Percentiles rank a stretch among this genome's conserved stretches.
Evolutionary conservation across 139 green algal genomes (phyloP).

Genomic region (Coelastrella sp.): DNA sequence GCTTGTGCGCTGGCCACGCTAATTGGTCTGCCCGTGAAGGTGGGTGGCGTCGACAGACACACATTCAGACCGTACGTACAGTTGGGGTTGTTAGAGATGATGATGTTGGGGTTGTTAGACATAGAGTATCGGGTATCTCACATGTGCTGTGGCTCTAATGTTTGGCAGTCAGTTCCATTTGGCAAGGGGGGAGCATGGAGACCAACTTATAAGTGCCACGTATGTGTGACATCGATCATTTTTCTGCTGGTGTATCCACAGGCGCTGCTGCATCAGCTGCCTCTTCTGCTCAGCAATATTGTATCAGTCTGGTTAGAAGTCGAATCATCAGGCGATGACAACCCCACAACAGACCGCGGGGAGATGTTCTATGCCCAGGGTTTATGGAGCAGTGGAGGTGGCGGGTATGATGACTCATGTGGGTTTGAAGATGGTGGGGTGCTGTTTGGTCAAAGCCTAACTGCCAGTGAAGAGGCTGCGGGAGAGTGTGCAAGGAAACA

Average conservation of each 20-base stretch:
- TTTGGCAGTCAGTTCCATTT: no score
- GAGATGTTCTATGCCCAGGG: slow-evolving; percentile 38
- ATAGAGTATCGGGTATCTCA: no score
- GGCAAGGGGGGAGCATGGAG: no score
- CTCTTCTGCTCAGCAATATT: slow-evolving; percentile 56
- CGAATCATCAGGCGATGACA: slow-evolving; percentile 14
- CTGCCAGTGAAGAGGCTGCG: slow-evolving; percentile 51
- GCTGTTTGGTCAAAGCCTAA: slow-evolving; percentile 17
- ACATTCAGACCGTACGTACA: no score
- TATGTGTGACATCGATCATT: not conserved
- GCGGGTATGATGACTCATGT: not conserved
- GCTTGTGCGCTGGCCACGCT: slow-evolving; percentile 80
- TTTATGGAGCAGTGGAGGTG: slow-evolving; percentile 13
- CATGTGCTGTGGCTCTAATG: no score
- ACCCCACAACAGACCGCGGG: slow-evolving; percentile 6
- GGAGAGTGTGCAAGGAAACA: slow-evolving; percentile 38
- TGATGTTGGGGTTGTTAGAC: no score
- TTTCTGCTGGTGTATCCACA: not conserved
- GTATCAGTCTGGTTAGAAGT: slow-evolving; percentile 50
- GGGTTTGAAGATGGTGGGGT: slow-evolving; percentile 10
- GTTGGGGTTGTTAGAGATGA: no score
- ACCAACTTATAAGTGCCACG: no score
- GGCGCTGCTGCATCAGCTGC: slow-evolving; percentile 57
- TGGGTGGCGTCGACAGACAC: not conserved
- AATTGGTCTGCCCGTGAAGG: slow-evolving; percentile 60